A percentile compares a stretch with the other conserved stretches of the same genome.
Conservation (phyloP, 106 monocot genomes). For the Dactylorhiza incarnata region DNA sequence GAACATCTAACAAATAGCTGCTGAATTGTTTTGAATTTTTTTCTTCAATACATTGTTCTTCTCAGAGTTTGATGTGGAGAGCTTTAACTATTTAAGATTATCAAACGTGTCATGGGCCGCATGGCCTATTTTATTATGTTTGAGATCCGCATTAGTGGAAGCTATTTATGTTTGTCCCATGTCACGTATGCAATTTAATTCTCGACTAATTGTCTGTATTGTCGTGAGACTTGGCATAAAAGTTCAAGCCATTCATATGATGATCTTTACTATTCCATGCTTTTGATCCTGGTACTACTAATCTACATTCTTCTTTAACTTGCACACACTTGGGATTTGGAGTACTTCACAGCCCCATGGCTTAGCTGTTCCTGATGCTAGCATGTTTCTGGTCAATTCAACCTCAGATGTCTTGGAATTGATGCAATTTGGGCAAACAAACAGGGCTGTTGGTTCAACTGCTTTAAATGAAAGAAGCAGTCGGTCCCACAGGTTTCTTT, state of each 20-base stretch:
- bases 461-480: slow-evolving; percentile 98
- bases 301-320: slow-evolving; percentile 36
- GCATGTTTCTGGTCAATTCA: slow-evolving; percentile 71
- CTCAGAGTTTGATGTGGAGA: background rate
- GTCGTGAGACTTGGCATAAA: background rate
- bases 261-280: background rate
- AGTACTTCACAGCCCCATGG: slow-evolving; percentile 86
- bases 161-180: background rate
- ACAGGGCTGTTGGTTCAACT: slow-evolving; percentile 90
- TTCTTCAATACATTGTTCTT: background rate
- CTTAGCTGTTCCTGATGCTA: slow-evolving; percentile 95
- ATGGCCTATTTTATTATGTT: background rate
- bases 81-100: background rate
- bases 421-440: slow-evolving; percentile 80
- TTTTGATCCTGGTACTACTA: background rate
- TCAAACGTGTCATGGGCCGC: background rate
- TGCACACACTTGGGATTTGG: slow-evolving; percentile 83
- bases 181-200: background rate
- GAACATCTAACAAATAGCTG: background rate
- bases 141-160: background rate
- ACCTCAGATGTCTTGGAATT: slow-evolving; percentile 87
- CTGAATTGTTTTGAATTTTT: background rate
- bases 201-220: background rate
- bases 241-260: background rate
- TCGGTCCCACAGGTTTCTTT: slow-evolving; percentile 82